Conservation (phyloP, 352 stramenopile genomes). For the Pythium oligandrum region DNA sequence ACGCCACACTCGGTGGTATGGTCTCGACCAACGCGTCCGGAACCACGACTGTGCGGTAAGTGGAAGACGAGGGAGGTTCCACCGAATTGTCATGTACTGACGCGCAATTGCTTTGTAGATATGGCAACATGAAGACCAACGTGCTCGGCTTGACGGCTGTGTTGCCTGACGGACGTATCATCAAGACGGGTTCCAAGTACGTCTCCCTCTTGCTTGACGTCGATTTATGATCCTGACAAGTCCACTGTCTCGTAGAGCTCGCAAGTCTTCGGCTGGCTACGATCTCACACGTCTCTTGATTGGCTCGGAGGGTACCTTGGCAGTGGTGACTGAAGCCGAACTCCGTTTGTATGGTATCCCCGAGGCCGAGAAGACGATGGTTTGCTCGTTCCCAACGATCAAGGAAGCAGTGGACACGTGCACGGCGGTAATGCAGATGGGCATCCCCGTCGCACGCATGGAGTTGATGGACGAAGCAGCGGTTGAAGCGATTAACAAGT, state of each 20-base stretch:
- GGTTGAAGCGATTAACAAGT: conserved; percentile 80
- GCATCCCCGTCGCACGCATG: conserved; percentile 82
- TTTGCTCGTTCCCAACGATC: conserved; percentile 92
- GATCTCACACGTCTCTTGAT: conserved; percentile 94
- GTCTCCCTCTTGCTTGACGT: conserved; percentile 5
- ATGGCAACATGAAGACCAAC: conserved; percentile 97
- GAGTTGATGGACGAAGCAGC: conserved; percentile 84
- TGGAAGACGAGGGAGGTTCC: conserved; percentile 3
- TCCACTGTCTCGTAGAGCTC: conserved; percentile 39
- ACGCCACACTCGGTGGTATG: conserved; percentile 97
- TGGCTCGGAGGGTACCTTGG: conserved; percentile 94
- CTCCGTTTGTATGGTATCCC: conserved; percentile 93
- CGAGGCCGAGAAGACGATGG: conserved; percentile 86
- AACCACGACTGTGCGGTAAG: conserved; percentile 81
- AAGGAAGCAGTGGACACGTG: conserved; percentile 81
- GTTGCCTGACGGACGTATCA: conserved; percentile 84
- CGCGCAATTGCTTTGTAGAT: conserved; percentile 29
- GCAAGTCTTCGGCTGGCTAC: conserved; percentile 97
- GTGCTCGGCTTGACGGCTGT: conserved; percentile 92
- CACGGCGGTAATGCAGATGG: conserved; percentile 85
- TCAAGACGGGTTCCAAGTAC: conserved; percentile 87
- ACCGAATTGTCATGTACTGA: background rate
- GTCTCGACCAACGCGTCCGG: conserved; percentile 87
- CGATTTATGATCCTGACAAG: background rate
- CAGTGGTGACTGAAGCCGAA: conserved; percentile 93